phyloP scores from a whole-genome alignment of 2,329 filamentous ascomycete species.

The Colletotrichum echinochloae region DNA sequence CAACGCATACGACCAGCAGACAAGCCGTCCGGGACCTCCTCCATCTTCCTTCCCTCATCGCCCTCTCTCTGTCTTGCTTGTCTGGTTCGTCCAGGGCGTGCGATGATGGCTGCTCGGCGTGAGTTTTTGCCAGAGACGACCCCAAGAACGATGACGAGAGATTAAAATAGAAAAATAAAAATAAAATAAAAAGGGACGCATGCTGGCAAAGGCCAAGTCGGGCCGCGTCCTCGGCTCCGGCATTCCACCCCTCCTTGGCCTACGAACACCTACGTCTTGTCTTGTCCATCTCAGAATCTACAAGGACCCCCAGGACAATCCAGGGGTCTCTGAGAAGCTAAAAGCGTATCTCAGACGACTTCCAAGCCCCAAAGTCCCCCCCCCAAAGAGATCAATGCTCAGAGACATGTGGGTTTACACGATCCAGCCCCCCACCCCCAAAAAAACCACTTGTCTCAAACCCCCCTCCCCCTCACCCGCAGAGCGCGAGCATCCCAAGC shows the following conservation, averaged over 20 bases:
- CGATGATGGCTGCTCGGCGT: neutral
- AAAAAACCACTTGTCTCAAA: neutral
- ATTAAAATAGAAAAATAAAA: too few relatives aligned
- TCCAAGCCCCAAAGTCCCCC: neutral
- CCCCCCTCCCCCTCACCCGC: neutral
- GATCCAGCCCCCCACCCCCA: neutral
- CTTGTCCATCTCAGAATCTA: neutral
- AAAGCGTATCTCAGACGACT: neutral
- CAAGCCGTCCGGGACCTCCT: neutral
- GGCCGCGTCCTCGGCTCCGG: constrained; percentile 2
- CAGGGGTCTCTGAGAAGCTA: neutral
- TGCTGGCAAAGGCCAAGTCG: neutral
- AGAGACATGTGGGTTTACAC: neutral
- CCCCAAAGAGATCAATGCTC: neutral
- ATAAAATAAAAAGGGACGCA: too few relatives aligned
- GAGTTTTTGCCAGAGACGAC: neutral
- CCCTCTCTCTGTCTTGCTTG: too few relatives aligned
- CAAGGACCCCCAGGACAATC: neutral
- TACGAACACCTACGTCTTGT: neutral
- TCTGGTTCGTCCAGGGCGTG: neutral
- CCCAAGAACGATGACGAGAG: neutral
- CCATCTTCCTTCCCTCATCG: too few relatives aligned
- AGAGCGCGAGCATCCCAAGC: neutral
- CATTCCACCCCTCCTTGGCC: neutral
- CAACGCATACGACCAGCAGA: neutral